Percentiles rank a stretch among this genome's conserved stretches.
Conservation (phyloP, 495 filamentous ascomycete genomes). For the Pseudoneurospora amorphoporcata region DNA sequence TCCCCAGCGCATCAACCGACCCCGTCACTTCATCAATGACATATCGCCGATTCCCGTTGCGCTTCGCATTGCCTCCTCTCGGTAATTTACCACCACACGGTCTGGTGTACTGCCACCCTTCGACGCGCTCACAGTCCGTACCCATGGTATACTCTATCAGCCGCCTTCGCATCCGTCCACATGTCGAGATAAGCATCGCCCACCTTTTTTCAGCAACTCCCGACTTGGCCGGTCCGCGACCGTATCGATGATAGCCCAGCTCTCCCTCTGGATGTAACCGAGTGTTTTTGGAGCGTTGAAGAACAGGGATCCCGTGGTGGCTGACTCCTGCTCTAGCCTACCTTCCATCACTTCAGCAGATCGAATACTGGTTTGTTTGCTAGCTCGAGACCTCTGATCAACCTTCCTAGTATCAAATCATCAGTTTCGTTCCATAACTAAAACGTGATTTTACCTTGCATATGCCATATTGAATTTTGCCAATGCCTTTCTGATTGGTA, state of each 20-base stretch:
- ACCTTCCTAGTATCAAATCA: too few relatives aligned
- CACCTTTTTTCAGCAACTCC: conserved; percentile 30
- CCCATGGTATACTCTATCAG: conserved; percentile 35
- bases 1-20: conserved; percentile 33
- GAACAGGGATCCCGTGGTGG: conserved; percentile 37
- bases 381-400: too few relatives aligned
- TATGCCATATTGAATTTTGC: too few relatives aligned
- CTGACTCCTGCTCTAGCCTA: neutral
- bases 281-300: conserved; percentile 37
- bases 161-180: conserved; percentile 37
- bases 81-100: conserved; percentile 32
- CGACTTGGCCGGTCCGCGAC: conserved; percentile 18
- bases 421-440: too few relatives aligned
- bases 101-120: conserved; percentile 28
- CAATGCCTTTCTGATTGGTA: too few relatives aligned
- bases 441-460: too few relatives aligned
- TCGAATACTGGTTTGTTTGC: too few relatives aligned
- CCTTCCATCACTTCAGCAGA: neutral
- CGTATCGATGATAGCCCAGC: conserved; percentile 25
- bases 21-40: conserved; percentile 41
- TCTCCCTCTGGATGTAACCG: conserved; percentile 30
- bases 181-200: conserved; percentile 41
- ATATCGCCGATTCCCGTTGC: conserved; percentile 35
- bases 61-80: conserved; percentile 26
- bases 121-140: conserved; percentile 36